phyloP scores from a whole-genome alignment of 495 filamentous ascomycete genomes.

The Xylaria flabelliformis region DNA sequence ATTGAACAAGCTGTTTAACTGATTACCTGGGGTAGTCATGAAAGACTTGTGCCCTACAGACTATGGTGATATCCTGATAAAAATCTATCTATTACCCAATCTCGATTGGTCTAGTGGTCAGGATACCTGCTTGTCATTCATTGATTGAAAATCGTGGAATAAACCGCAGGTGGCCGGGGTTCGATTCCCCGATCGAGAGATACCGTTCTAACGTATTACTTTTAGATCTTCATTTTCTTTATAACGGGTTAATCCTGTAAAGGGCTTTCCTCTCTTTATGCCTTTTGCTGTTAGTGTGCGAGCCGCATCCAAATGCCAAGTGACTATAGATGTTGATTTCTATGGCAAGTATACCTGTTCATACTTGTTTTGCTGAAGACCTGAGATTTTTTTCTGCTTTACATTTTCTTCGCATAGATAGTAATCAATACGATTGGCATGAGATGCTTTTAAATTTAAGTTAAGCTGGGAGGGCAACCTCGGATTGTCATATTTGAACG shows the following conservation, averaged over 20 bases:
- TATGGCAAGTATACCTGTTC: background rate
- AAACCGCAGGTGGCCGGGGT: constrained; percentile 48
- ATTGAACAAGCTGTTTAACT: too few species aligned
- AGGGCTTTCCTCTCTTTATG: background rate
- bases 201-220: too few species aligned
- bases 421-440: too few species aligned
- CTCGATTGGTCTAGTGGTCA: constrained; percentile 27
- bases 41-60: too few species aligned
- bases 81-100: background rate
- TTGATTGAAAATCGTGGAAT: background rate
- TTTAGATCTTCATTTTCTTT: too few species aligned
- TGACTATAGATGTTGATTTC: too few species aligned
- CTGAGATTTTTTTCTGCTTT: background rate
- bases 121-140: constrained; percentile 25
- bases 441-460: background rate
- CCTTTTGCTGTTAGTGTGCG: background rate
- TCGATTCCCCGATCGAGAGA: constrained; percentile 53
- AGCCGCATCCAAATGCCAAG: too few species aligned
- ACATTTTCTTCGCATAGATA: background rate
- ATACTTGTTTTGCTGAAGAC: background rate
- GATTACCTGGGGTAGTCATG: too few species aligned
- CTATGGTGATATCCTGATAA: too few species aligned
- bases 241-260: too few species aligned
- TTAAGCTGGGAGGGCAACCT: background rate
- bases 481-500: background rate